Base-by-base conservation (phyloP, 495 filamentous ascomycete species). In the Annulohypoxylon bovei region DNA sequence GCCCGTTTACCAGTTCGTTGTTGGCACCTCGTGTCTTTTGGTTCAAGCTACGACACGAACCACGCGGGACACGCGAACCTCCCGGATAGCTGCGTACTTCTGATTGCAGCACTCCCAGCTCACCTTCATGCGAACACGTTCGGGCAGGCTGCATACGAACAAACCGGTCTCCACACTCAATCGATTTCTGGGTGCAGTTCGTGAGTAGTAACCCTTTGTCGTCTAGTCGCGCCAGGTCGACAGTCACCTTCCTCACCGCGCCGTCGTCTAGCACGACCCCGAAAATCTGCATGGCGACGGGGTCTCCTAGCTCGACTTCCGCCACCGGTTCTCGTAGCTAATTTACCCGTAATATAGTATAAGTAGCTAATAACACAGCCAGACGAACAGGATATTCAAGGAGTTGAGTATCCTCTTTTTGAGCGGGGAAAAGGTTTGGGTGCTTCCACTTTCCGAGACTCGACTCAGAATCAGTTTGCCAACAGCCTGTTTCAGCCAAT, bases 61-160 rank as follows among this genome's bases (percentile, higher is more conserved):
- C 67, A 77, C 69, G 62, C 66, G 58, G 62, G 60, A 71, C 64
- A 65, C 73, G 63, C 76, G 71, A 73, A 76, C 76, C 53, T 78
- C 66, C 62, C 81, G 78, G 79, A 65, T 78, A 79, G 75, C 73
- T 75, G 67, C 82, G 50, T 76, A 64, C 61, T 63, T 76, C 67
- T 75, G 75, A 76, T 79, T 83, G 79, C 79, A 79, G 74, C 67
- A 60, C 25, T 69, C 74, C 79, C 77, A 74, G 79, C 71, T 74
- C 63, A 67, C 52, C 73, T 72, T 72, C 72, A 79, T 80, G 78
- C 80, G 79, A 84, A 84, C 81, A 83, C 81, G 78, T 82, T 82
- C 78, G 74, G 82, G 82, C 75, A 82, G 79, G 75, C 80, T 80
- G 81, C 82, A 84, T 81, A 78, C 77, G 70, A 79, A 75, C 76